Conservation (phyloP, 1,139 yeast species). For the Protomyces inouyei region DNA sequence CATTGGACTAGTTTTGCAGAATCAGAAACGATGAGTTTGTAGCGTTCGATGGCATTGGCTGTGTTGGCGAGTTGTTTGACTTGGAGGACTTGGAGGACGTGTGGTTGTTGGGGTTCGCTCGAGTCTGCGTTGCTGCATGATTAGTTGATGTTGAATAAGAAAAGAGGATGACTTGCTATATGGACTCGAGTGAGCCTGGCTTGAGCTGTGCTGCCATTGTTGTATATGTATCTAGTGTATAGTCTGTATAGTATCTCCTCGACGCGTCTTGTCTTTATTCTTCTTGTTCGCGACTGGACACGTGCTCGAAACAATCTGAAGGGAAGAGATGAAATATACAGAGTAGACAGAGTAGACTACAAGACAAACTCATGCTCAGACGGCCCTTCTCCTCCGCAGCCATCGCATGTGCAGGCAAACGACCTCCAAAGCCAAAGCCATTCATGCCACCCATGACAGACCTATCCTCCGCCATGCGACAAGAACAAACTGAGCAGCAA, state of each 20-base stretch:
- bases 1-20: constrained; percentile 32
- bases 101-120: not conserved
- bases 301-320: no score
- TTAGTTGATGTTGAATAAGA: no score
- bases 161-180: no score
- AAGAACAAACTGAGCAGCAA: not conserved
- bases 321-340: not conserved
- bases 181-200: constrained; percentile 9
- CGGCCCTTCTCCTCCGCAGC: not conserved
- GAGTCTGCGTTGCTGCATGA: not conserved
- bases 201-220: constrained; percentile 7
- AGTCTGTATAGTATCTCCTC: not conserved
- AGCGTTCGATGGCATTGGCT: constrained; percentile 29
- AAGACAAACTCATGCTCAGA: not conserved
- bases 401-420: not conserved
- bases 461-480: not conserved
- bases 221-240: not conserved
- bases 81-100: constrained; percentile 32
- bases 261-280: not conserved
- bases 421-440: not conserved
- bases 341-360: not conserved
- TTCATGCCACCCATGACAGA: not conserved
- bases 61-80: constrained; percentile 30
- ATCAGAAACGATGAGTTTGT: constrained; percentile 34
- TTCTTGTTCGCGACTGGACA: not conserved